Percentiles rank a stretch among this genome's conserved stretches.
Evolutionary conservation across 2,329 filamentous ascomycete species (phyloP).

Genomic region (Fusarium coicis): DNA sequence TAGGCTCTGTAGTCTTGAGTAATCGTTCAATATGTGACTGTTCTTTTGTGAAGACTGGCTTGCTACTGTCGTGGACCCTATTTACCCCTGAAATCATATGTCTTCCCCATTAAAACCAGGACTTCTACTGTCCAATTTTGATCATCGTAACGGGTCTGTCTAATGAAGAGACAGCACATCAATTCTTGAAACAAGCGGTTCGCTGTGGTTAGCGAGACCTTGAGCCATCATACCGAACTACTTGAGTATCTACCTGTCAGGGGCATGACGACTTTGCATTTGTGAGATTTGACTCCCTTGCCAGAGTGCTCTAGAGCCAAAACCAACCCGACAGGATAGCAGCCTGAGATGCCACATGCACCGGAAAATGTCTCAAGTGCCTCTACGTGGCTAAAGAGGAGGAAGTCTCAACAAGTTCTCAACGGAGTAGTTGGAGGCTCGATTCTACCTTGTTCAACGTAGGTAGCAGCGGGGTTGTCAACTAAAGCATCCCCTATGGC

Average conservation of each 20-base stretch:
- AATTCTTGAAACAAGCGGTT: not conserved
- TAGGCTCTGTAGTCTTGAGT: not conserved
- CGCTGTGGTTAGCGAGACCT: not conserved
- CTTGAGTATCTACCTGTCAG: not conserved
- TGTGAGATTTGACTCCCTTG: not conserved
- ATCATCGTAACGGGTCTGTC: not conserved
- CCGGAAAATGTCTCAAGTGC: not conserved
- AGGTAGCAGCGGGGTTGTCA: not conserved
- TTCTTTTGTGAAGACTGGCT: not conserved
- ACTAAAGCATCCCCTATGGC: not conserved
- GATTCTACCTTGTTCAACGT: not conserved
- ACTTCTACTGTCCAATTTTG: not conserved
- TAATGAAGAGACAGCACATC: not conserved
- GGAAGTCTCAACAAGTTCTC: not conserved
- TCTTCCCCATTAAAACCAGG: not conserved
- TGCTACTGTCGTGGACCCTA: not conserved
- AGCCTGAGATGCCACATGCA: not conserved
- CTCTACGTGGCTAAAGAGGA: not conserved
- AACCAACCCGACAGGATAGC: not conserved
- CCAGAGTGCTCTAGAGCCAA: not conserved
- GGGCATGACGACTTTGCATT: not conserved
- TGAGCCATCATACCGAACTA: too few species aligned
- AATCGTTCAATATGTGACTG: not conserved
- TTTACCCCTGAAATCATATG: not conserved
- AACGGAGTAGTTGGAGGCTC: not conserved